Base-by-base conservation (phyloP, 2,329 filamentous ascomycete species). In the Ophiostoma fasciatum region DNA sequence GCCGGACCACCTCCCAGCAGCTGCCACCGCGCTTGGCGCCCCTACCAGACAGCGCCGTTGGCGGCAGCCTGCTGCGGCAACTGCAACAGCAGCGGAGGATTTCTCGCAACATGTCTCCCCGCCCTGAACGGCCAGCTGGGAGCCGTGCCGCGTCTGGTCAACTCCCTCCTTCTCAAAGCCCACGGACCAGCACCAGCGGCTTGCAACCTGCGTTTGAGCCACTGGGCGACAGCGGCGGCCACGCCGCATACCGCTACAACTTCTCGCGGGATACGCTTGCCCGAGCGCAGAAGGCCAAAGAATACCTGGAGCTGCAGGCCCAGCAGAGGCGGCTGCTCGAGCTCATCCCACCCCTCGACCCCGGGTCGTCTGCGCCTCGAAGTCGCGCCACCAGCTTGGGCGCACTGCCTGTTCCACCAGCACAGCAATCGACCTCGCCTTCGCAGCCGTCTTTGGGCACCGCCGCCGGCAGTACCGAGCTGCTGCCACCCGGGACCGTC, bases 311-410 rank as follows among this genome's bases (percentile, higher is more conserved):
- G 54, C 69, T 96, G 17, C 81, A 83, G 53, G 71, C 78, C 7
- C 80, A 94, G 51, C 90, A 94, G 57, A 64, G 87, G 42, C 73
- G 82, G 4, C 59, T 96, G 9, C 62, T 96, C n/a, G 70, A 82
- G 22, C 67, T 77, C 42, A 61, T 96, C 0, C 82, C 85, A 8
- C 83, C 83, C 0, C 57, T 96, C 13, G 74, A 74, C 41, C 58
- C 59, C 38, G 45, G 59, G 43, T 11, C 36, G 11, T 38, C 53
- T n/a, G n/a, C n/a, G n/a, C n/a, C n/a, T 2, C 51, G 54, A 5
- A 50, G 53, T 3, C 53, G 58, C 3, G 58, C 59, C 5, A 51
- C 57, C n/a, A 64, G 58, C 32, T 54, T 61, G 4, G 58, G 60
- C 0, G 49, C 51, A 0, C 63, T 66, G 8, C 61, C 64, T 18